A percentile compares a stretch with the other conserved stretches of the same genome.
Evolutionary conservation across 805 yeast species (phyloP).

Genomic region (Yamadazyma sp.): DNA sequence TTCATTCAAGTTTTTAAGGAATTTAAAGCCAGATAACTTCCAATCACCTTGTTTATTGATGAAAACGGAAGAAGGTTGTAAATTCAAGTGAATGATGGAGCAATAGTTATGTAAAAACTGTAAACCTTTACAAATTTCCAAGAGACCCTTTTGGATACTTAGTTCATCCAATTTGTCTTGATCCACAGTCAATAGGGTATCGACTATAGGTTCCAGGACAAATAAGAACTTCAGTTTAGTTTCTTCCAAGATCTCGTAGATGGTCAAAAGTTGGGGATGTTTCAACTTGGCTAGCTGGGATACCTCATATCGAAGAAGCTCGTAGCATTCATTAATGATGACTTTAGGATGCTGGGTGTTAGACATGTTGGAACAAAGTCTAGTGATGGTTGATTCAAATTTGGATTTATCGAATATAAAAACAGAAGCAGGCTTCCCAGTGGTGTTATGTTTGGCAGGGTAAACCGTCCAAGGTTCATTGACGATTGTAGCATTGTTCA

Average conservation of each 20-base stretch:
- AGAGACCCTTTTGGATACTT: slow-evolving; percentile 75
- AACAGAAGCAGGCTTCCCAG: slow-evolving; percentile 68
- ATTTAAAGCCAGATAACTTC: slow-evolving; percentile 77
- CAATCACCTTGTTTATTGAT: slow-evolving; percentile 88
- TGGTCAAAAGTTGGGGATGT: slow-evolving; percentile 83
- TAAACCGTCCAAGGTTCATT: slow-evolving; percentile 82
- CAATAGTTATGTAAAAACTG: slow-evolving; percentile 81
- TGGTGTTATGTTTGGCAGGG: slow-evolving; percentile 72
- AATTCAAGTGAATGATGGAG: slow-evolving; percentile 68
- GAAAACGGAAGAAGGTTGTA: slow-evolving; percentile 74
- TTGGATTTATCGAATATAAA: slow-evolving; percentile 83
- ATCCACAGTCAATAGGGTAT: slow-evolving; percentile 43
- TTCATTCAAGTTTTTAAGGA: slow-evolving; percentile 48
- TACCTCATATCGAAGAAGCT: slow-evolving; percentile 64
- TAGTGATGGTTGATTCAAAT: slow-evolving; percentile 53
- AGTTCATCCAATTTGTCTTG: slow-evolving; percentile 56
- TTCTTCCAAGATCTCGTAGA: slow-evolving; percentile 88
- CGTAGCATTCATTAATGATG: slow-evolving; percentile 60
- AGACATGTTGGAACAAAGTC: slow-evolving; percentile 28
- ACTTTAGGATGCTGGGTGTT: slow-evolving; percentile 45
- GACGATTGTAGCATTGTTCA: slow-evolving; percentile 66
- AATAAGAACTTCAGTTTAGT: slow-evolving; percentile 73
- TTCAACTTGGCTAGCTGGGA: slow-evolving; percentile 72
- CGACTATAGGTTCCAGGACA: slow-evolving; percentile 77
- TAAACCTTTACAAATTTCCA: slow-evolving; percentile 74